Evolutionary conservation across 257 asterid genomes (phyloP).

Genomic region (Solanum chiquidenum): DNA sequence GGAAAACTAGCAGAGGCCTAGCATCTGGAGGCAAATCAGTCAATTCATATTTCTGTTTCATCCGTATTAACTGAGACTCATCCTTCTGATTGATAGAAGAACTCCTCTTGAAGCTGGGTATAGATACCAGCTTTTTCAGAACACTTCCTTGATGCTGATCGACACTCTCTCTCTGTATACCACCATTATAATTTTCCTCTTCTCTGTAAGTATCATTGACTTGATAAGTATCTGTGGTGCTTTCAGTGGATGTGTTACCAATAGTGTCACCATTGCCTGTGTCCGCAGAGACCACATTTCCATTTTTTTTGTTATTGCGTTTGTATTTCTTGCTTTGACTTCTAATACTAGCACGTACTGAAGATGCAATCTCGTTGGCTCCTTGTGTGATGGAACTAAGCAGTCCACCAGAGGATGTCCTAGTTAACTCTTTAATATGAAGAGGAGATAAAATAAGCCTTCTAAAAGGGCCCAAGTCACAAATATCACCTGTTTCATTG

Average conservation of each 20-base stretch:
- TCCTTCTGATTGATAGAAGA: constrained; percentile 58
- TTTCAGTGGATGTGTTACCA: constrained; percentile 48
- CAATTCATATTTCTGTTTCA: constrained; percentile 58
- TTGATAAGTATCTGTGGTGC: constrained; percentile 28
- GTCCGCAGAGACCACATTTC: constrained; percentile 44
- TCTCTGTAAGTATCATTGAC: constrained; percentile 33
- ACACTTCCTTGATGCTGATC: constrained; percentile 39
- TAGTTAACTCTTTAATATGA: constrained; percentile 50
- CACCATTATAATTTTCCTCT: constrained; percentile 45
- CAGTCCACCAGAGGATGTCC: constrained; percentile 60
- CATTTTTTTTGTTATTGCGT: constrained; percentile 30
- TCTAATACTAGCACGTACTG: constrained; percentile 89
- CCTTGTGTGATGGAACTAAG: constrained; percentile 90
- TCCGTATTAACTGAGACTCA: constrained; percentile 34
- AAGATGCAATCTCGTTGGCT: constrained; percentile 94
- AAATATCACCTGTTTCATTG: constrained; percentile 77
- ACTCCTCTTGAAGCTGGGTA: constrained; percentile 53
- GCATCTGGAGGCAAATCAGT: constrained; percentile 85
- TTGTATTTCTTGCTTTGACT: constrained; percentile 74
- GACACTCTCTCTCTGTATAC: constrained; percentile 26
- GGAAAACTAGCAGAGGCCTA: constrained; percentile 79
- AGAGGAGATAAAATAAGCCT: constrained; percentile 86
- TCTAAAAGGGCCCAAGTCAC: constrained; percentile 84
- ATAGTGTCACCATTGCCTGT: constrained; percentile 34
- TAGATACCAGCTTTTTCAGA: constrained; percentile 34